Base-by-base conservation (phyloP, 1,284 basidiomycete genomes). In the Ustilago trichophora region DNA sequence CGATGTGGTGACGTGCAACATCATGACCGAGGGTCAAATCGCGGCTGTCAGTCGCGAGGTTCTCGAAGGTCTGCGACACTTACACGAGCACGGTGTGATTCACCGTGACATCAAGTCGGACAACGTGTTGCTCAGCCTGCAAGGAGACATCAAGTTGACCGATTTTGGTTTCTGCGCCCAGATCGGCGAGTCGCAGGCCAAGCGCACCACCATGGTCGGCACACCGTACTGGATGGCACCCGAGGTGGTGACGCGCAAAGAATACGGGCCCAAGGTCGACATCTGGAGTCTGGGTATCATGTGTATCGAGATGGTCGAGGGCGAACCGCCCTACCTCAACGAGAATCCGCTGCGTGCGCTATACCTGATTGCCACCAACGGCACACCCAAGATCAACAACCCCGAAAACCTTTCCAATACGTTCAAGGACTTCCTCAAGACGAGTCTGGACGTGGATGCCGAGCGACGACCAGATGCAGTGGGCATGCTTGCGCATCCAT, bases 161-260 rank as follows among this genome's bases (percentile, higher is more conserved):
- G 95, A 98, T 84, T 98, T 98, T 83, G 95, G 95, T 5, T 98
- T 98, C 86, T 98, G 95, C 73, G 96, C 95, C 0, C 92, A 96
- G 83, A 94, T 98, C 57, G 92, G 92, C 22, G 94, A 97, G 40
- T 87, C 89, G 7, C 88, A 91, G 68, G 88, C 93, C 6, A 98
- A 98, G 85, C 89, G 95, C 27, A 97, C 93, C 26, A 98, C 96
- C n/a, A 98, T 98, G 95, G 95, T 98, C 40, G 96, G 96, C 4
- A 98, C 96, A 6, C 96, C 96, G 1, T 98, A 98, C 82, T 98
- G 95, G 95, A 98, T 98, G 95, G 95, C 96, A 1, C 95, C 95
- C 1, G 95, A 98, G 81, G 94, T 98, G 26, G 95, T 98, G 57
- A 96, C 92, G 18, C 88, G 94, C 53, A 98, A 98, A 83, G 96